Evolutionary conservation across 805 yeast species (phyloP), one percentile per base, ranked within the genome.

Genomic region (Saturnispora gosingensis): DNA sequence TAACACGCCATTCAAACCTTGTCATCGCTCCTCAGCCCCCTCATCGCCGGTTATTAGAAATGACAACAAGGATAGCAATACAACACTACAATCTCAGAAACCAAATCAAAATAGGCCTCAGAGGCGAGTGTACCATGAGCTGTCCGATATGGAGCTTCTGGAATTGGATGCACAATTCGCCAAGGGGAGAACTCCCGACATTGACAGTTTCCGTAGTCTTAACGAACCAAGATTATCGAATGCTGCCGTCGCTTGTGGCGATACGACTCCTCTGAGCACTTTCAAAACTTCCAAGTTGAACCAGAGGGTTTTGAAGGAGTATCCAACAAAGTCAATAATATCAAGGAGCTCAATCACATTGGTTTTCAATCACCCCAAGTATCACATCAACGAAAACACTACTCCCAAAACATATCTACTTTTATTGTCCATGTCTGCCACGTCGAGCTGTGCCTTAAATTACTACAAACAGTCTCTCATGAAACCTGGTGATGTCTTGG

Each of bases 371-470:
- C 81, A 76, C 60, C 57, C 66, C 16, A 63, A 67, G 30, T 74
- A 62, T 51, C 45, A 8, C 18, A 16, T 10, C 22, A 16, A 36
- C 20, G 54, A 43, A n/a, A 46, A 55, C 2, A 32, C 55, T 25
- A 58, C 56, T 46, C 56, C 57, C 43, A 62, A 59, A 47, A 61
- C 54, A 42, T 61, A 62, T 52, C 51, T 85, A 54, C 76, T 81
- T 13, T 78, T 82, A 58, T 72, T 86, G 42, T 73, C 82, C 51
- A 88, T 85, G 5, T 70, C 87, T 52, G 72, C 70, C 45, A 85
- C 83, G 64, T 82, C 93, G 0, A 81, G 90, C 85, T 83, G 81
- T 28, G 80, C 87, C 1, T 65, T 86, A 16, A 91, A 85, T 62
- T 86, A 83, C 76, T 70, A 78, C 9, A 60, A 83, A 16, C 69